These are phyloP conservation scores for Alternaria sp. DNA, from an alignment of 2,329 filamentous ascomycete genomes.

Conservation along the genomic window DNA sequence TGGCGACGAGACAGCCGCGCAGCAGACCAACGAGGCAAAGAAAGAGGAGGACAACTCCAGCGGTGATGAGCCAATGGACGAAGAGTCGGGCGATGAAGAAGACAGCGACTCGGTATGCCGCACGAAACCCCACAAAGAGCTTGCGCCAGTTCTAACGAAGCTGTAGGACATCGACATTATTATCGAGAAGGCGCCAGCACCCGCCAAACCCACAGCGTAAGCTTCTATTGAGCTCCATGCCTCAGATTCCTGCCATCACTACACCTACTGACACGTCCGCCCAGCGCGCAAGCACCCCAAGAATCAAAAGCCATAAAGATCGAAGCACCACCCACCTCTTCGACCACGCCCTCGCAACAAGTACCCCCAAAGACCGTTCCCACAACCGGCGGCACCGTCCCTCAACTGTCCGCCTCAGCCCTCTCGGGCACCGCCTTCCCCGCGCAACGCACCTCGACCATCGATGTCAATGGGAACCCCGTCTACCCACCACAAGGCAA, in stretches of 20 bases:
- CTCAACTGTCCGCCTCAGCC: conserved; percentile 26
- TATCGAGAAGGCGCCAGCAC: conserved; percentile 54
- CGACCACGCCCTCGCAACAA: conserved; percentile 27
- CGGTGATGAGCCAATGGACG: conserved; percentile 54
- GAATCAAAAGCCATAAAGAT: conserved; percentile 49
- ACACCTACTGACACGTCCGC: conserved; percentile 19
- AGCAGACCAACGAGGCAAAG: conserved; percentile 31
- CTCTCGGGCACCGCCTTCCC: conserved; percentile 57
- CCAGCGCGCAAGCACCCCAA: conserved; percentile 31
- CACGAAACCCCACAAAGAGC: conserved; percentile 13
- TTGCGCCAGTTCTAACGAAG: conserved; percentile 23
- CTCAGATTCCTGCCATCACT: neutral
- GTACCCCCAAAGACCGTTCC: conserved; percentile 3
- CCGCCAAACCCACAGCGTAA: conserved; percentile 46
- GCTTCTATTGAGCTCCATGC: neutral
- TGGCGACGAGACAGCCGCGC: conserved; percentile 39
- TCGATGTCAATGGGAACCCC: conserved; percentile 85
- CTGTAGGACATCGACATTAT: conserved; percentile 60
- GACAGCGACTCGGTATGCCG: conserved; percentile 52
- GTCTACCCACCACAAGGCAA: conserved; percentile 75
- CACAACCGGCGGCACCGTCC: conserved; percentile 21
- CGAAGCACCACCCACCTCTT: conserved; percentile 37
- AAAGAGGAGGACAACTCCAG: conserved; percentile 41
- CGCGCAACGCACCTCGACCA: conserved; percentile 74
- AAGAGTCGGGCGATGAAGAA: conserved; percentile 54